Conservation (phyloP, 1,284 basidiomycete species). For the Sphaerobolus stellatus region DNA sequence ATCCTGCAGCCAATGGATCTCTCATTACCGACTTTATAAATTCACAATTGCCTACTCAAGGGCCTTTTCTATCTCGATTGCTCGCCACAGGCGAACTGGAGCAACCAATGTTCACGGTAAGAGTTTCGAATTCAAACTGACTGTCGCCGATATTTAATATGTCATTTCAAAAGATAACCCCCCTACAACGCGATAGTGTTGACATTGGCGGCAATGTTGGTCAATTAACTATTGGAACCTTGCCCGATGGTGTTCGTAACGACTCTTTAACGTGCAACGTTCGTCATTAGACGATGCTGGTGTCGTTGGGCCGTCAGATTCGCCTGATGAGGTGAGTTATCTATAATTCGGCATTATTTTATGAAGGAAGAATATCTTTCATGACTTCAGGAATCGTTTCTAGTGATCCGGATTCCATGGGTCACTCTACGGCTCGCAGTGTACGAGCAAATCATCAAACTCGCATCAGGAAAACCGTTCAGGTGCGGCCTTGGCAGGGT, state of each 20-base stretch:
- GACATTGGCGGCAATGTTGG: constrained; percentile 51
- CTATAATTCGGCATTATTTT: too few relatives aligned
- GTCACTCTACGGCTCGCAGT: too few relatives aligned
- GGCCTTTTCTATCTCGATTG: constrained; percentile 45
- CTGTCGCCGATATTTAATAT: not conserved
- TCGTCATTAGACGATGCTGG: too few relatives aligned
- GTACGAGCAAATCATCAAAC: too few relatives aligned
- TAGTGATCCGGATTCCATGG: too few relatives aligned
- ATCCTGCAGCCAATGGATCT: not conserved
- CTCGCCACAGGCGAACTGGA: constrained; percentile 31
- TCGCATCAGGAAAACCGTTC: too few relatives aligned
- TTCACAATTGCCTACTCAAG: constrained; percentile 35
- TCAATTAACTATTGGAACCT: constrained; percentile 49
- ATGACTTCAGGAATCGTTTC: too few relatives aligned
- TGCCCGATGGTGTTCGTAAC: constrained; percentile 42
- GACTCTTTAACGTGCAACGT: constrained; percentile 49
- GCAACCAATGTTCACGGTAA: constrained; percentile 41
- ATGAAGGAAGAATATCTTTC: too few relatives aligned
- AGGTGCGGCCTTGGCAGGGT: too few relatives aligned
- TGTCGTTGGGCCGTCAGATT: too few relatives aligned
- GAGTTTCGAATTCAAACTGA: not conserved
- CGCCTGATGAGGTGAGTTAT: too few relatives aligned
- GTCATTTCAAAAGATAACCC: constrained; percentile 24
- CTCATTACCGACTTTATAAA: constrained; percentile 8
- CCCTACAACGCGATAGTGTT: constrained; percentile 51